phyloP scores from a whole-genome alignment of 192 early-diverging fungal species.

The Allomyces macrogynus region DNA sequence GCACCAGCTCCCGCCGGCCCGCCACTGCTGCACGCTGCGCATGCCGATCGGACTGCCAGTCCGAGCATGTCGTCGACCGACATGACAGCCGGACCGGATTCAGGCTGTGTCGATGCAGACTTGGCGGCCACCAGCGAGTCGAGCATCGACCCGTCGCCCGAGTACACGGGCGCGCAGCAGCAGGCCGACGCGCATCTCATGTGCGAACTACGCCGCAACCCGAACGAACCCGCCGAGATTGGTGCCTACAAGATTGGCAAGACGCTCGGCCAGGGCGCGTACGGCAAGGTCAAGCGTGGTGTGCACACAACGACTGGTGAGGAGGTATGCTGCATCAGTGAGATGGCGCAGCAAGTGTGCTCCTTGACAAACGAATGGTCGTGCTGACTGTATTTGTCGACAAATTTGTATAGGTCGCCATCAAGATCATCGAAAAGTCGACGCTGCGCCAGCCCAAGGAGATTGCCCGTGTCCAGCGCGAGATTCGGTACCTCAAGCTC shows the following conservation, averaged over 20 bases:
- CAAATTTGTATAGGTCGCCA: slow-evolving; percentile 43
- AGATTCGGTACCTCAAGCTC: slow-evolving; percentile 91
- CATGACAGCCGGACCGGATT: too few species aligned
- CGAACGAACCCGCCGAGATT: slow-evolving; percentile 18
- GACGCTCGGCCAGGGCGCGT: slow-evolving; percentile 90
- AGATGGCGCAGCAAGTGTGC: too few species aligned
- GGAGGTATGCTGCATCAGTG: slow-evolving; percentile 4
- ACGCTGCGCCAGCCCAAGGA: slow-evolving; percentile 87
- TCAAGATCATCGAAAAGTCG: slow-evolving; percentile 86
- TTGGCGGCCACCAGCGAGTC: too few species aligned
- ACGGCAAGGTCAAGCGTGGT: slow-evolving; percentile 92
- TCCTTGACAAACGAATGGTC: slow-evolving; percentile 1
- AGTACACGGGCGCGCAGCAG: too few species aligned
- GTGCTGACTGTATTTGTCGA: background rate
- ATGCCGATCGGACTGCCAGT: too few species aligned
- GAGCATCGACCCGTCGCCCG: too few species aligned
- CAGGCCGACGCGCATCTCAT: too few species aligned
- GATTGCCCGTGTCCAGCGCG: slow-evolving; percentile 84
- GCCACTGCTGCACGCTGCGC: too few species aligned
- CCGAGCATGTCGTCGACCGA: too few species aligned
- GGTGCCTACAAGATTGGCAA: slow-evolving; percentile 87
- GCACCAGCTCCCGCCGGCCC: too few species aligned
- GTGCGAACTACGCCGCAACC: too few species aligned
- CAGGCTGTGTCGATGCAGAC: too few species aligned
- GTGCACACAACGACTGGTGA: background rate